Percentiles rank a stretch among this genome's conserved stretches.
Conservation (phyloP, 176 grass and related monocot species). For the Poa annua region DNA sequence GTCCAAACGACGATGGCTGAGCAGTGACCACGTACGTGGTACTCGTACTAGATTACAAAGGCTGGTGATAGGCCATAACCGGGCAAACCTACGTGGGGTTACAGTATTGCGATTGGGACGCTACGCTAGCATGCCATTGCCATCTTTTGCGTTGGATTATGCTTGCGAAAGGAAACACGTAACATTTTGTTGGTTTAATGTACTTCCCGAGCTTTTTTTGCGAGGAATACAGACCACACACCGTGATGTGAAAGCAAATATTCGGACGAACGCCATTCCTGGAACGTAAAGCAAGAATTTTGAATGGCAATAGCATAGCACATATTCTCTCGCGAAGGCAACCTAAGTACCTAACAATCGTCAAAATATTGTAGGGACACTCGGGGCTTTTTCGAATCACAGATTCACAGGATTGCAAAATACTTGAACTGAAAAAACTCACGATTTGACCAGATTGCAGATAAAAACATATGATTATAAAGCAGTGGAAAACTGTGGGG, state of each 20-base stretch:
- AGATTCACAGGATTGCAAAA: no score
- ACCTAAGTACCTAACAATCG: no score
- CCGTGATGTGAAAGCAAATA: background rate
- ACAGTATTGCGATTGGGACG: conserved; percentile 7
- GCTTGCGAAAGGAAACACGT: background rate
- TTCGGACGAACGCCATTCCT: background rate
- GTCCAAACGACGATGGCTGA: background rate
- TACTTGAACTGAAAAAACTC: no score
- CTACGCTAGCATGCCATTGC: background rate
- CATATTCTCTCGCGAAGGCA: no score
- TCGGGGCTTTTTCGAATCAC: no score
- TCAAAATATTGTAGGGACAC: no score
- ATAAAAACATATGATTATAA: no score
- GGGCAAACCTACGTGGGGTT: background rate
- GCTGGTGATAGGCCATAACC: background rate
- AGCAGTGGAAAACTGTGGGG: no score
- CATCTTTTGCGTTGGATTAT: conserved; percentile 3
- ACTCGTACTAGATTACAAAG: background rate
- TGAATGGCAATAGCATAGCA: no score
- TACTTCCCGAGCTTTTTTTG: background rate
- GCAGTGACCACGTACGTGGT: background rate
- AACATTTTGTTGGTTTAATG: background rate
- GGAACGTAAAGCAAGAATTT: background rate
- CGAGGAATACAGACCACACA: background rate
- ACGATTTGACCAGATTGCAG: no score